Conservation (phyloP, 164 flowering plant genomes). For the Aristolochia fimbriata region DNA sequence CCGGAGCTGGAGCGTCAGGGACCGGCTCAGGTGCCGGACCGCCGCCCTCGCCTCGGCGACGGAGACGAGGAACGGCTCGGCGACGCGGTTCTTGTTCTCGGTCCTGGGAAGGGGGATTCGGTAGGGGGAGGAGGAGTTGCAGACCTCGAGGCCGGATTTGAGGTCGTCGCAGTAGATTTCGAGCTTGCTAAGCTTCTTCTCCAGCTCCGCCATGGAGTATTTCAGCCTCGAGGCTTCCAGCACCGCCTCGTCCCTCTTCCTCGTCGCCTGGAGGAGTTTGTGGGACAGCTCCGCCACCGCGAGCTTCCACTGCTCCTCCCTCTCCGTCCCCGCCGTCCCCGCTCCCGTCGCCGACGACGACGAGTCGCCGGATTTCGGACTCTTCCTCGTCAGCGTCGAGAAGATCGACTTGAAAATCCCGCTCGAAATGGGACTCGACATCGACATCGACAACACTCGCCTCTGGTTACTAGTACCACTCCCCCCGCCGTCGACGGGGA, state of each 20-base stretch:
- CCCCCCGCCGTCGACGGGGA: conserved; percentile 36
- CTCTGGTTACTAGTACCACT: conserved; percentile 3
- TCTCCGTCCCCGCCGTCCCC: conserved; percentile 10
- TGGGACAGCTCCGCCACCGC: conserved; percentile 64
- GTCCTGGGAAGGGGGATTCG: no score
- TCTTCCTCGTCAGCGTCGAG: conserved; percentile 38
- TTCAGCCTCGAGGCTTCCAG: conserved; percentile 69
- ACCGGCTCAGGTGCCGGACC: conserved; percentile 44
- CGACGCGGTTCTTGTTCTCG: conserved; percentile 15
- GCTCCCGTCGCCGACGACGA: conserved; percentile 3
- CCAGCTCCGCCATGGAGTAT: conserved; percentile 73
- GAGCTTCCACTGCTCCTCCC: conserved; percentile 72
- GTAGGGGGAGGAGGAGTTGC: conserved; percentile 16
- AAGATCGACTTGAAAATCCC: conserved; percentile 50
- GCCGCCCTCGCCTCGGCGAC: conserved; percentile 57
- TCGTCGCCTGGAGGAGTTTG: conserved; percentile 63
- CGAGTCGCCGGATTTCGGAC: conserved; percentile 31
- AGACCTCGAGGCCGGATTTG: conserved; percentile 56
- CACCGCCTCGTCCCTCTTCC: conserved; percentile 72
- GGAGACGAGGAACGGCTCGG: conserved; percentile 45
- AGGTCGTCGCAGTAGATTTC: conserved; percentile 63
- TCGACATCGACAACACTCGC: conserved; percentile 16
- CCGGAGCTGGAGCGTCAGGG: conserved; percentile 49
- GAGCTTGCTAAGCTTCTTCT: conserved; percentile 79
- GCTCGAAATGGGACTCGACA: conserved; percentile 37